These are phyloP conservation scores for Schizosaccharomyces pombe DNA, from an alignment of 805 yeast genomes.

Conservation along the genomic window DNA sequence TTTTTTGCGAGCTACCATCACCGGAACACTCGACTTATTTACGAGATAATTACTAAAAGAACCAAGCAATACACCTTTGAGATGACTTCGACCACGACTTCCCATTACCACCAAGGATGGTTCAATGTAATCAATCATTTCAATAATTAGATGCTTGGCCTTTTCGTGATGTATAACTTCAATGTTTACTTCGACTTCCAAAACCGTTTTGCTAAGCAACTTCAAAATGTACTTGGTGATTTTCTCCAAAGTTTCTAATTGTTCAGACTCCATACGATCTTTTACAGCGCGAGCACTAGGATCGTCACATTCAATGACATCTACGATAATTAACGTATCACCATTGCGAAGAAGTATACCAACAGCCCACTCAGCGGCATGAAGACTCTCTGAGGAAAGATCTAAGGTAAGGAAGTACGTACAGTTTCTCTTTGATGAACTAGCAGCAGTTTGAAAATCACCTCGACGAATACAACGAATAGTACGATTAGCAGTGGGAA, in stretches of 20 bases:
- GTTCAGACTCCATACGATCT: conserved; percentile 17
- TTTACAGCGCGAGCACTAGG: conserved; percentile 6
- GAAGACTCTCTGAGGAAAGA: conserved; percentile 55
- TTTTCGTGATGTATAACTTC: conserved; percentile 58
- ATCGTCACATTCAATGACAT: conserved; percentile 17
- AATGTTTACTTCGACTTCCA: conserved; percentile 49
- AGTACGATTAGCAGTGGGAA: neutral
- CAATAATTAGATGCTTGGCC: conserved; percentile 46
- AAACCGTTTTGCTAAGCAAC: conserved; percentile 37
- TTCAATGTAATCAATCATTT: conserved; percentile 42
- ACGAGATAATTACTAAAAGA: conserved; percentile 50
- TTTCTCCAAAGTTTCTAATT: conserved; percentile 18
- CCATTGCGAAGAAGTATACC: conserved; percentile 71
- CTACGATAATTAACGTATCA: conserved; percentile 49
- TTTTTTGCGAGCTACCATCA: conserved; percentile 56
- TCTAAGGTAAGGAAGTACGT: conserved; percentile 62
- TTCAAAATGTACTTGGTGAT: conserved; percentile 21
- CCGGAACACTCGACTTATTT: conserved; percentile 35
- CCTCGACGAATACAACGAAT: neutral
- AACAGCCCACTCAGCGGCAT: conserved; percentile 70
- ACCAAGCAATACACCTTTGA: conserved; percentile 52
- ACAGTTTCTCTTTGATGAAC: conserved; percentile 10
- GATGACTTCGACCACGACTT: conserved; percentile 46
- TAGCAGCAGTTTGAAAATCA: neutral
- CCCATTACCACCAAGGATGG: conserved; percentile 60